Base-by-base conservation (phyloP, 805 yeast species). In the Candida stauntonica region DNA sequence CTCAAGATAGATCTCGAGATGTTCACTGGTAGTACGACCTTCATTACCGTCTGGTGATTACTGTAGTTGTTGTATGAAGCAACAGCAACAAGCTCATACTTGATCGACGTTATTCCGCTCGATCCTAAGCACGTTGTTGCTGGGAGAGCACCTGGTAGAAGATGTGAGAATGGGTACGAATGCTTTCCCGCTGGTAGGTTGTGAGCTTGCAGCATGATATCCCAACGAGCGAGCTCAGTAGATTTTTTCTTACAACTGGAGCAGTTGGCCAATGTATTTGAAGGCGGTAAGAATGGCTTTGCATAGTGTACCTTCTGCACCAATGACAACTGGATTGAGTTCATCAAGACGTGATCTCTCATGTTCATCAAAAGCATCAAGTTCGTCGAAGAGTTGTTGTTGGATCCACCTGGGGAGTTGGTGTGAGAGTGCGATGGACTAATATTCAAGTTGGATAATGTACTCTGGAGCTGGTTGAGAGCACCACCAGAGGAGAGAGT, bases 101-200 rank as follows among this genome's bases (percentile, higher is more conserved):
- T 73, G 34, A 93, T 75, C 13, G 72, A 64, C 0, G 81, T 66
- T 16, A 63, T 54, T 2, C 72, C 60, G 35, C 64, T 66, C 0
- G 75, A 54, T 5, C 95, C 88, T 14, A 85, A 57, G 7, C 63
- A 52, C 24, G 79, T 60, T 1, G 95, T 75, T 1, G 95, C 86
- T 1, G 98, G 96, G 21, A 88, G 60, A 17, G 83, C 69, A 0
- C 99, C 99, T 0, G 96, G 95, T 7, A 93, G 58, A 29, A 93
- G 64, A 58, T 87, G 88, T 16, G 95, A 82, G 57, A 93, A 91
- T 2, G 99, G 99, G 58, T 86, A 93, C 1, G 85, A 87, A 53
- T 93, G 96, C 14, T 72, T 67, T 1, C 91, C 93, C 5, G 66
- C 61, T 7, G 79, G 67, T 45, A 87, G 75, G n/a, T 72, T 67